Base-by-base conservation (phyloP, 2,329 filamentous ascomycete species). In the Fragosphaeria purpurea region DNA sequence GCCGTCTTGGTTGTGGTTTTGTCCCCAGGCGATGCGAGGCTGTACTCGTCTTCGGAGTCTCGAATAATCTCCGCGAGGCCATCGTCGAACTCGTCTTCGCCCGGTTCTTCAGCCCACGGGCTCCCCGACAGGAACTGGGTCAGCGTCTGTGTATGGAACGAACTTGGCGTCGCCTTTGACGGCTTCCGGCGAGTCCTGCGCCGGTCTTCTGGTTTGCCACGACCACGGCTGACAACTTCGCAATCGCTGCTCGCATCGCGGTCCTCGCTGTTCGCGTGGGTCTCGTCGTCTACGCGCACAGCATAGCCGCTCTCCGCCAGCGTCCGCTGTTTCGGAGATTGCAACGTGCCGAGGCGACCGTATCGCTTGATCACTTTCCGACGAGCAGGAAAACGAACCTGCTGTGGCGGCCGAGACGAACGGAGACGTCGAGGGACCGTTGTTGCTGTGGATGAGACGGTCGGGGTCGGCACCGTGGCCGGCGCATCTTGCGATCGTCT, bases 221-320 rank as follows among this genome's bases (percentile, higher is more conserved):
- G 22, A 22, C 22, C 22, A 22, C 22, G 22, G 22, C 22, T 22
- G 22, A 37, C 35, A 37, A 11, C 35, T 11, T 37, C 1, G 11
- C 7, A 7, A 37, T 37, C 11, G 7, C 11, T 37, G 35, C 35
- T 37, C 35, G 35, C 11, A 37, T 37, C 11, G 7, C 35, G 7
- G 11, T 37, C 22, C 22, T 22, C 22, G 22, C 22, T 37, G 11
- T 37, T 37, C 35, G 35, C 7, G 7, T 37, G 2, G 7, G 35
- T 37, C 11, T 22, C 22, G 22, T 22, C 22, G 22, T 22, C 22
- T 22, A 22, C 22, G 22, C 22, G 22, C 22, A 22, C 22, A 22
- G 58, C 44, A 41, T 63, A 64, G 13, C 58, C 61, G 9, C 66
- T 60, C 52, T 67, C 63, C 3, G 64, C 67, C 58, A 67, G 44